phyloP scores from a whole-genome alignment of 306 rosid genomes.

The Begonia fuchsioides region DNA sequence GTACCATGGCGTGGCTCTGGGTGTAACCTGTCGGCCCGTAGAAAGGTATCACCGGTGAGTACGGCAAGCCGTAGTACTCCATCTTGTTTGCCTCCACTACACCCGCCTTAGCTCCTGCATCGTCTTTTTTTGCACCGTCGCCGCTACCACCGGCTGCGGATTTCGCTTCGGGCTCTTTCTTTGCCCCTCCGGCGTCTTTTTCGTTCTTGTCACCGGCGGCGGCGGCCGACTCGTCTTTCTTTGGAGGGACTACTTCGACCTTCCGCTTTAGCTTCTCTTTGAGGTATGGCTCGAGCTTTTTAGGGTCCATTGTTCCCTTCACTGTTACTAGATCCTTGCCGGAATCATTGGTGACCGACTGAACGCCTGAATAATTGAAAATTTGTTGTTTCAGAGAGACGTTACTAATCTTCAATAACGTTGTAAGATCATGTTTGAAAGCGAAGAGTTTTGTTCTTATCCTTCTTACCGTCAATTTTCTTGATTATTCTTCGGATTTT shows the following conservation, averaged over 20 bases:
- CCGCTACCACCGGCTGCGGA: slow-evolving; percentile 5
- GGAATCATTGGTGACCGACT: slow-evolving; percentile 33
- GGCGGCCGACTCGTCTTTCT: slow-evolving; percentile 28
- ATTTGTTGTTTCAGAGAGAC: too few species aligned
- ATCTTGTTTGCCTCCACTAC: slow-evolving; percentile 33
- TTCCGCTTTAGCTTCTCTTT: slow-evolving; percentile 31
- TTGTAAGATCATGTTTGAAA: too few species aligned
- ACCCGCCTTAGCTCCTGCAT: slow-evolving; percentile 5
- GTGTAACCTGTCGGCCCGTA: too few species aligned
- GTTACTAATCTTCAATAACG: too few species aligned
- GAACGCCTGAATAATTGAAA: slow-evolving; percentile 39
- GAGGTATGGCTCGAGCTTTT: slow-evolving; percentile 31
- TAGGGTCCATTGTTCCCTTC: slow-evolving; percentile 46
- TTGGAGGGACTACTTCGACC: slow-evolving; percentile 54
- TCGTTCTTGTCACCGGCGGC: slow-evolving; percentile 18
- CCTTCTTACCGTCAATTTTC: slow-evolving; percentile 38
- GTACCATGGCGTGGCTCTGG: too few species aligned
- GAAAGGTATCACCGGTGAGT: slow-evolving; percentile 13
- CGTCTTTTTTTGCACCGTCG: slow-evolving; percentile 12
- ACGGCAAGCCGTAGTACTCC: slow-evolving; percentile 38
- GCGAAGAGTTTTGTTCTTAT: too few species aligned
- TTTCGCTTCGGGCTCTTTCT: slow-evolving; percentile 12
- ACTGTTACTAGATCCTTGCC: slow-evolving; percentile 52
- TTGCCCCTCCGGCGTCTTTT: background rate
- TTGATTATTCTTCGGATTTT: slow-evolving; percentile 42